Evolutionary conservation across 179 eudicot genomes (phyloP), one percentile per base, ranked within the genome.

Genomic region (Silene noctiflora): DNA sequence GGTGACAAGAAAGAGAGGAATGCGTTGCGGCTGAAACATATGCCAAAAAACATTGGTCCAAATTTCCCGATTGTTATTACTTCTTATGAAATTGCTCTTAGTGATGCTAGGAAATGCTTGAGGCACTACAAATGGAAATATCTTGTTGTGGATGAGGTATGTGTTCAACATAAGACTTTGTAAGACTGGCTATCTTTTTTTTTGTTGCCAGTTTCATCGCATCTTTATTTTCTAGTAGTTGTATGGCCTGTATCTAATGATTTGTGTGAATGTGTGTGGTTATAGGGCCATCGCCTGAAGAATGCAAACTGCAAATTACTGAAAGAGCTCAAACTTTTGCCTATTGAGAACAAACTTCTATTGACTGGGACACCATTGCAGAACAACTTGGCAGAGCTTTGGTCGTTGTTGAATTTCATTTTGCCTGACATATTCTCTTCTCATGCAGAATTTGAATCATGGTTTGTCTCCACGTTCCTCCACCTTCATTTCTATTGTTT

Each of bases 331-430:
- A 96, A 89, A 82, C 82, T 63, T 19, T 80, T 96, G 69, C 87
- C 85, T 9, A 83, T 86, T 59, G 98, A 96, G 80, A 96, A 96
- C 85, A 94, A 90, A 84, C 97, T 96, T 81, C 85, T 96, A 25
- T 83, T 96, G 82, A 96, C 99, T 71, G 98, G 99, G 71, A 96
- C 99, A 6, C 99, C 98, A 69, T 84, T 94, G 81, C 99, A 96
- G 73, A 96, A 96, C 85, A 96, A 96, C 87, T 86, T 96, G 85
- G 96, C 98, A 17, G 99, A 96, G 84, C 87, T 96, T 71, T 96
- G 99, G 99, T 94, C 99, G 10, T 80, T 94, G 85, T 81, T 96
- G 89, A 90, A 96, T 85, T 96, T 96, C 82, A 88, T 94, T 80
- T 83, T 96, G 85, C 99, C 98, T 3, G 98, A 96, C 81, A 94